Evolutionary conservation across 805 yeast species (phyloP), one percentile per base, ranked within the genome.

Genomic region (Lipomyces yamanashiensis): DNA sequence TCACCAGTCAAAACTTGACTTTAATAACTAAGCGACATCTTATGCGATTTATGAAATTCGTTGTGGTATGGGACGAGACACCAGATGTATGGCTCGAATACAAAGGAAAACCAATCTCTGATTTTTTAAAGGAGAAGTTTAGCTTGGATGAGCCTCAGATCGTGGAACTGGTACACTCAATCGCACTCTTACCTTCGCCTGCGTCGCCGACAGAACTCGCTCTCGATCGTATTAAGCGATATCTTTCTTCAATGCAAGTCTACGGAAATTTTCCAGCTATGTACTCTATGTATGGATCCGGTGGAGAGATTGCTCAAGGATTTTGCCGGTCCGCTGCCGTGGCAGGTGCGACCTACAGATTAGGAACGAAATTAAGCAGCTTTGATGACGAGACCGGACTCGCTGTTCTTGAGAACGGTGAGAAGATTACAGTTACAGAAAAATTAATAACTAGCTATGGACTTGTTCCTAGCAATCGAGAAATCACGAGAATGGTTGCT

Each of bases 281-380:
- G 79, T 87, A 87, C 71, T 89, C 96, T 56, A 93, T 91, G 79
- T 93, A 87, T 77, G 99, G 98, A 62, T 96, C 97, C 1, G 92
- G 96, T 0, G 97, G 98, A 58, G 99, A 93, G 77, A 80, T 93
- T 34, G 87, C 96, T 15, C 99, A 93, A 78, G 99, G 98, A 1
- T 93, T 95, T 76, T 93, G 98, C 78, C 83, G 99, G 71, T 89
- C 96, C 62, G 98, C 98, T 2, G 99, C 99, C 13, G 98, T 93
- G 67, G 98, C 95, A 19, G 98, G 98, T 59, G 88, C 98, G 59
- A 90, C 96, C 40, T 93, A 95, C 78, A 91, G 92, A 75, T 80
- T 93, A 61, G 86, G 87, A 73, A 87, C 95, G 15, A 78, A 81
- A 45, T 76, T 93, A 58, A 78, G 78, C 5, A 84, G 85, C 43